Evolutionary conservation across 345 rosid genomes (phyloP).

Genomic region (Ceriops zippeliana): DNA sequence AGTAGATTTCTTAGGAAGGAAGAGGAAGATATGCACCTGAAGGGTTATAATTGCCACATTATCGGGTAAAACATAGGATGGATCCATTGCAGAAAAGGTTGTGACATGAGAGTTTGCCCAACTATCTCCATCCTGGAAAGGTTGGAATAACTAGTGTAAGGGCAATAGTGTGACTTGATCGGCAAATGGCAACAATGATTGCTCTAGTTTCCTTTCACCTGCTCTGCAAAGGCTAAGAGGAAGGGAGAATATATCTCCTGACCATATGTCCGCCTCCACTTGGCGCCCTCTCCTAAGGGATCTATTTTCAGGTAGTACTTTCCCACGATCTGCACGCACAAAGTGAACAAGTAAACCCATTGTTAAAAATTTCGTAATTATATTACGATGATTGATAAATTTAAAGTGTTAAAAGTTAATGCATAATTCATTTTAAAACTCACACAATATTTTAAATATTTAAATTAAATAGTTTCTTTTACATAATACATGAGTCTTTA

Average conservation of each 20-base stretch:
- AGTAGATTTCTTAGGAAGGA: neutral
- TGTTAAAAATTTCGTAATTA: neutral
- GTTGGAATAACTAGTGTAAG: neutral
- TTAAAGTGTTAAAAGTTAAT: too few species aligned
- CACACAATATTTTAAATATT: too few species aligned
- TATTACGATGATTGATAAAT: too few species aligned
- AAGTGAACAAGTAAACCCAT: neutral
- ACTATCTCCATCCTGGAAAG: conserved; percentile 56
- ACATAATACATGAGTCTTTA: too few species aligned
- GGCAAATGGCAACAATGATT: conserved; percentile 8
- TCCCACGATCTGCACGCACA: conserved; percentile 28
- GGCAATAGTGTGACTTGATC: neutral
- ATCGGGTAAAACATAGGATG: conserved; percentile 69
- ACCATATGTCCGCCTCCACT: conserved; percentile 84
- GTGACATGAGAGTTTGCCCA: conserved; percentile 54
- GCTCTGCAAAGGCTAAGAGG: conserved; percentile 77
- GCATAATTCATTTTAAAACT: too few species aligned
- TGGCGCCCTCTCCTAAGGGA: conserved; percentile 73
- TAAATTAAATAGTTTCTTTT: too few species aligned
- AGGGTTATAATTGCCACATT: conserved; percentile 78
- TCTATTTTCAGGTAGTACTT: conserved; percentile 68
- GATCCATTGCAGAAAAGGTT: conserved; percentile 64
- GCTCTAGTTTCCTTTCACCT: conserved; percentile 41
- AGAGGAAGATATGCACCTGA: conserved; percentile 46
- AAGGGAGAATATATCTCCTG: conserved; percentile 95